Evolutionary conservation across 2,329 filamentous ascomycete genomes (phyloP).

Genomic region (Monilinia polystroma): DNA sequence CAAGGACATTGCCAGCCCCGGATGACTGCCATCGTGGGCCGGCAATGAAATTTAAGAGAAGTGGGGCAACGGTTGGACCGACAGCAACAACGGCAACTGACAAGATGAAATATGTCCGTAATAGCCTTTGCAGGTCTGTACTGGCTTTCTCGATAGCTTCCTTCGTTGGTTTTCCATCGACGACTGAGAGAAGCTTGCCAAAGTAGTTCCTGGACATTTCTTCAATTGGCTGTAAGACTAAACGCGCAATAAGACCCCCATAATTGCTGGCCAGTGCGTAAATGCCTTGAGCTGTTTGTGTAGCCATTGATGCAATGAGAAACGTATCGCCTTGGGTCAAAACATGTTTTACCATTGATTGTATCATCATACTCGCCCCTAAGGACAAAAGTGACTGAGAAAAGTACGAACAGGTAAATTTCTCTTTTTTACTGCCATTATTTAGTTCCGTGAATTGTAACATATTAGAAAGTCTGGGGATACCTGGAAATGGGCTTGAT

Average conservation of each 20-base stretch:
- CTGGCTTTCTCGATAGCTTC: constrained; percentile 45
- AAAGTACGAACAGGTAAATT: constrained; percentile 48
- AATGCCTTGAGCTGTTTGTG: constrained; percentile 78
- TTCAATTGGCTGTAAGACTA: constrained; percentile 93
- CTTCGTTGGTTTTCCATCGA: constrained; percentile 33
- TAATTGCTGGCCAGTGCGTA: constrained; percentile 96
- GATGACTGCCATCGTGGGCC: constrained; percentile 73
- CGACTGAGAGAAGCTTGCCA: constrained; percentile 66
- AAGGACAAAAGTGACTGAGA: constrained; percentile 69
- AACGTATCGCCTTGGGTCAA: constrained; percentile 94
- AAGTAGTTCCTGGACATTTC: constrained; percentile 91
- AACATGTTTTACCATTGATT: constrained; percentile 87
- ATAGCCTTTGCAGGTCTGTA: constrained; percentile 59
- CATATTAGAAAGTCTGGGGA: constrained; percentile 10
- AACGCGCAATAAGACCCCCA: constrained; percentile 80
- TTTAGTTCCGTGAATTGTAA: neutral
- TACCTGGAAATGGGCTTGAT: constrained; percentile 45
- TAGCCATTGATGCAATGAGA: constrained; percentile 75
- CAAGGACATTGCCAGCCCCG: constrained; percentile 71
- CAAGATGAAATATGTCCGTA: constrained; percentile 73
- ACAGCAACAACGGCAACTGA: constrained; percentile 66
- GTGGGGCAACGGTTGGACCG: constrained; percentile 72
- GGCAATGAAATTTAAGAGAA: constrained; percentile 72
- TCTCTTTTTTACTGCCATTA: constrained; percentile 24
- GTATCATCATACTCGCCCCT: constrained; percentile 78